Base-by-base conservation (phyloP, 257 asterid species). In the Cynanchum wilfordii region DNA sequence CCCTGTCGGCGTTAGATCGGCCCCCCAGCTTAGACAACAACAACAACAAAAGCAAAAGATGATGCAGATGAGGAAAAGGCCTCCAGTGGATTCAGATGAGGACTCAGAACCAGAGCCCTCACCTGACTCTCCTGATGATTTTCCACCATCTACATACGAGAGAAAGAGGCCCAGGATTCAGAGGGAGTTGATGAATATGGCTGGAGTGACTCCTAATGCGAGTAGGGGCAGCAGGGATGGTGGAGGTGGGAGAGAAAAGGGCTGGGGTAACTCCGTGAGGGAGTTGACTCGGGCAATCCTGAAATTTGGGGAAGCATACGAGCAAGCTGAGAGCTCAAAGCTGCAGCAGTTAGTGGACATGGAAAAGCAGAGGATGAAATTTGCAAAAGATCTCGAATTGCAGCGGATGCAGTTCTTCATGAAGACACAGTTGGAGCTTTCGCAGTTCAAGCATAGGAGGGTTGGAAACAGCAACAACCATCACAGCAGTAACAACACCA, bases 331-430 rank as follows among this genome's bases (percentile, higher is more conserved):
- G 83, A 89, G 84, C 1, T 87, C 86, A 1, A 93, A 90, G 79
- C 73, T 90, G 83, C 85, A 87, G 86, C 98, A 93, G 78, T 57
- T 87, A 87, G 87, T 90, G 80, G 98, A 93, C 82, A 86, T 89
- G 86, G 98, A 90, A 86, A 93, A 91, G 85, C 92, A 89, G 79
- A 91, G 98, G 85, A 93, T 93, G 98, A 87, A 88, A 80, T 88
- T 90, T 54, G 86, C 87, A 0, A 93, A 93, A 83, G 98, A 93
- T 52, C 59, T 93, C 80, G 98, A 93, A 85, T 75, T 93, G 89
- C 96, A 91, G 92, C 84, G 98, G 74, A 90, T 90, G 96, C 92
- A 89, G 76, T 84, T 85, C 78, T 87, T 93, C 79, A 86, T 89
- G 93, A 82, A 91, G 81, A 87, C 87, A 11, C 98, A 93, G 82